Evolutionary conservation across 75 land plant genomes (phyloP).

Genomic region (Pseudotsuga menziesii): DNA sequence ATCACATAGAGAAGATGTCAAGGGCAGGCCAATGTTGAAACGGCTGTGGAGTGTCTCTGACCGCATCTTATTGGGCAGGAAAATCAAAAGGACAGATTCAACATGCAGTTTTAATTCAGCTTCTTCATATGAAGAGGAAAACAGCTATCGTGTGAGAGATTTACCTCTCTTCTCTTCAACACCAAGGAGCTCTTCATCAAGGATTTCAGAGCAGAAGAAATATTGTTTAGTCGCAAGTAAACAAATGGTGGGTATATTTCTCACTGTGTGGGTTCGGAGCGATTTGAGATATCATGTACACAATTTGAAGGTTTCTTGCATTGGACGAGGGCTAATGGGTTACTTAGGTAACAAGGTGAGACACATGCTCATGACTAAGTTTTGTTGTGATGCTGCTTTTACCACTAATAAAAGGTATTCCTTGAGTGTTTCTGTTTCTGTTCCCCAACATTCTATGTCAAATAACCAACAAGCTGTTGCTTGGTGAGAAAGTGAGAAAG

Average conservation of each 20-base stretch:
- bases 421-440: neutral
- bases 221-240: conserved; percentile 80
- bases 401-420: neutral
- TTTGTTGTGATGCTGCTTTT: neutral
- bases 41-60: conserved; percentile 62
- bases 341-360: conserved; percentile 95
- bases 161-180: conserved; percentile 53
- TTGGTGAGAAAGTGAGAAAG: neutral
- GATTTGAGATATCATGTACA: conserved; percentile 57
- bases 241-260: conserved; percentile 98
- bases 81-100: conserved; percentile 42
- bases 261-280: conserved; percentile 86
- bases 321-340: conserved; percentile 95
- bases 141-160: conserved; percentile 18
- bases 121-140: conserved; percentile 61
- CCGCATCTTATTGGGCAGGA: conserved; percentile 28
- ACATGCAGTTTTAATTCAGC: conserved; percentile 22
- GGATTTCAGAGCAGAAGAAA: conserved; percentile 26
- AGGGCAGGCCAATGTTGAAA: conserved; percentile 42
- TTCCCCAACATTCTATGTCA: neutral
- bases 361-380: neutral
- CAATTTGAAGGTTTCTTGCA: conserved; percentile 85
- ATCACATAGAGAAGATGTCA: conserved; percentile 32
- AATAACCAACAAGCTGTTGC: neutral
- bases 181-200: conserved; percentile 28